phyloP scores from a whole-genome alignment of 2,329 filamentous ascomycete genomes.

The Diaporthe citri region DNA sequence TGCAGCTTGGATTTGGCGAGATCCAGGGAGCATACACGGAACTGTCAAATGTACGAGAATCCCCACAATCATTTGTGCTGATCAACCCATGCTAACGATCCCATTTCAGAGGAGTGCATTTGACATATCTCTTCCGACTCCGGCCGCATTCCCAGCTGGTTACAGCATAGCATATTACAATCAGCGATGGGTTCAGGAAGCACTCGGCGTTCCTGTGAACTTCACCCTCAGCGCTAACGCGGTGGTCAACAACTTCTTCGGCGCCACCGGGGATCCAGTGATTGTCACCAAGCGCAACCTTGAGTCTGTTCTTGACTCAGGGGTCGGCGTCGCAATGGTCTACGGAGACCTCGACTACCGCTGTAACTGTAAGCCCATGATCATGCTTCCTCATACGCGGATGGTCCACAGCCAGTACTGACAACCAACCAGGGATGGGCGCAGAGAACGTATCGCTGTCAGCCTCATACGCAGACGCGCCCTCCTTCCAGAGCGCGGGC shows the following conservation, averaged over 20 bases:
- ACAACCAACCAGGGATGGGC: conserved; percentile 58
- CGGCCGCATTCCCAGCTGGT: conserved; percentile 60
- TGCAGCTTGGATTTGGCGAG: conserved; percentile 25
- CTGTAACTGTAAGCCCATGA: conserved; percentile 49
- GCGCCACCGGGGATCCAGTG: conserved; percentile 49
- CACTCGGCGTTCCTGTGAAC: conserved; percentile 68
- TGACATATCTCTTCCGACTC: conserved; percentile 63
- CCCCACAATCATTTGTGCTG: too few relatives aligned
- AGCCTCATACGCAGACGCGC: conserved; percentile 56
- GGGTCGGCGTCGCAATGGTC: conserved; percentile 64
- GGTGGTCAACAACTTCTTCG: conserved; percentile 54
- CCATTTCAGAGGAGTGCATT: conserved; percentile 58
- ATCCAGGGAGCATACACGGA: conserved; percentile 50
- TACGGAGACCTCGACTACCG: conserved; percentile 69
- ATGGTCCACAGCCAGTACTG: not conserved
- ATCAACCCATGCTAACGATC: not conserved
- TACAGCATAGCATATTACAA: conserved; percentile 67
- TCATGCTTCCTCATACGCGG: not conserved
- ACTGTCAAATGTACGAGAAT: conserved; percentile 52
- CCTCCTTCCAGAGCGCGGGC: conserved; percentile 60
- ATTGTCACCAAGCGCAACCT: conserved; percentile 46
- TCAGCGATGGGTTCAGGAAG: conserved; percentile 64
- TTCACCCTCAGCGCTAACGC: conserved; percentile 55
- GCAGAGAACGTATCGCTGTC: conserved; percentile 61
- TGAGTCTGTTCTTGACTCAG: conserved; percentile 64